Conservation (phyloP, 768 basidiomycete genomes). For the Boletus pseudo-olivaceus region DNA sequence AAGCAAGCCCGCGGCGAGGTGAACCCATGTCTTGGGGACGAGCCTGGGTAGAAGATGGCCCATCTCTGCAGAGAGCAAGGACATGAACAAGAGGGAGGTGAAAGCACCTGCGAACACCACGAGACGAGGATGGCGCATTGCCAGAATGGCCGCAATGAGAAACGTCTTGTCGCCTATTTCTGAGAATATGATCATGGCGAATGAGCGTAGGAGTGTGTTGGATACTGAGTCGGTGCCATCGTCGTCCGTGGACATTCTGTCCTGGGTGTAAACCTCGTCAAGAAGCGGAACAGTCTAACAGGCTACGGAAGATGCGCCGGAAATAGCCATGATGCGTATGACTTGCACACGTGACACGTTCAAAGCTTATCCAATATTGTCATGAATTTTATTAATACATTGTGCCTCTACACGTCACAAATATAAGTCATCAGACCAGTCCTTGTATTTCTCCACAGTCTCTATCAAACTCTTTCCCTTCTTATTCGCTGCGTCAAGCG, state of each 20-base stretch:
- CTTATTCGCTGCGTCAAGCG: background rate
- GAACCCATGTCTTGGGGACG: slow-evolving; percentile 67
- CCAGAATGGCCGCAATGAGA: slow-evolving; percentile 83
- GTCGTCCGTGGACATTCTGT: slow-evolving; percentile 16
- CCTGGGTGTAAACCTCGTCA: slow-evolving; percentile 6
- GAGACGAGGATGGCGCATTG: slow-evolving; percentile 86
- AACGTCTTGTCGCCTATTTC: slow-evolving; percentile 97
- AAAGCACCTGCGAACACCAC: slow-evolving; percentile 89
- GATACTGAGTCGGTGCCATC: slow-evolving; percentile 8
- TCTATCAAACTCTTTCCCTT: slow-evolving; percentile 17
- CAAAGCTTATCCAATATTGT: too few species aligned
- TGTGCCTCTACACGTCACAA: too few species aligned
- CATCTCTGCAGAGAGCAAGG: slow-evolving; percentile 87
- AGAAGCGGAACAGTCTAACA: background rate
- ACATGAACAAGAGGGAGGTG: slow-evolving; percentile 87
- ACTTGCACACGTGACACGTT: too few species aligned
- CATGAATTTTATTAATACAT: too few species aligned
- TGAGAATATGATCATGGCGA: slow-evolving; percentile 87
- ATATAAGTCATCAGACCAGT: slow-evolving; percentile 14
- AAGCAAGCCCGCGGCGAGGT: slow-evolving; percentile 69
- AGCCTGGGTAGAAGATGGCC: slow-evolving; percentile 86
- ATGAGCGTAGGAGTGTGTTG: slow-evolving; percentile 69
- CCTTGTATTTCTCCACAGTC: slow-evolving; percentile 15
- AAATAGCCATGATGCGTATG: too few species aligned
- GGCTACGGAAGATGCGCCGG: too few species aligned